Evolutionary conservation across 106 monocot genomes (phyloP).

Genomic region (Narthecium ossifragum): DNA sequence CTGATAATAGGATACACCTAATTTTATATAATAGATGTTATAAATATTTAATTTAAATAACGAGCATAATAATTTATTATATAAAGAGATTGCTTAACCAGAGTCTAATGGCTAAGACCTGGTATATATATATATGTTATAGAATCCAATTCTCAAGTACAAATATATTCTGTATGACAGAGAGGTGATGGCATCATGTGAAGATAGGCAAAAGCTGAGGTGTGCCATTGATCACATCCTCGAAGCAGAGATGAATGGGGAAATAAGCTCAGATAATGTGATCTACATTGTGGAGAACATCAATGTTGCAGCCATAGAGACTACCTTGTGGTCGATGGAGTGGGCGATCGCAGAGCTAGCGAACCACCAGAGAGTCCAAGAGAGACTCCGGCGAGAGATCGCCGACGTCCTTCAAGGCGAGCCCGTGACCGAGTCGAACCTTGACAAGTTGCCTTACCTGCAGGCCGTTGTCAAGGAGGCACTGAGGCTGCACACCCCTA

Average conservation of each 20-base stretch:
- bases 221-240: constrained; percentile 58
- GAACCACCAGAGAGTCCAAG: constrained; percentile 53
- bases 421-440: constrained; percentile 19
- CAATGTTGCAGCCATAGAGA: constrained; percentile 71
- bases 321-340: constrained; percentile 72
- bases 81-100: too few relatives aligned
- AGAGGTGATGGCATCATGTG: constrained; percentile 14
- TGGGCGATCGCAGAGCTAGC: constrained; percentile 69
- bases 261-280: constrained; percentile 51
- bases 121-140: too few relatives aligned
- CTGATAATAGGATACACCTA: too few relatives aligned
- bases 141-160: too few relatives aligned
- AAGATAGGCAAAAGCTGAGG: constrained; percentile 19
- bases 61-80: too few relatives aligned
- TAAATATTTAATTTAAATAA: too few relatives aligned
- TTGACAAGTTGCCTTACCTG: constrained; percentile 33
- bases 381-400: constrained; percentile 40
- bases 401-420: constrained; percentile 5
- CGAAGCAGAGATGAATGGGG: constrained; percentile 48
- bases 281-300: constrained; percentile 80
- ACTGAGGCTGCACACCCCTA: constrained; percentile 42
- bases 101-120: too few relatives aligned
- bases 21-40: too few relatives aligned
- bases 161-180: too few relatives aligned
- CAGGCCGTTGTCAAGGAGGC: constrained; percentile 38